Conservation (phyloP, 257 asterid genomes). For the Verbena officinalis region DNA sequence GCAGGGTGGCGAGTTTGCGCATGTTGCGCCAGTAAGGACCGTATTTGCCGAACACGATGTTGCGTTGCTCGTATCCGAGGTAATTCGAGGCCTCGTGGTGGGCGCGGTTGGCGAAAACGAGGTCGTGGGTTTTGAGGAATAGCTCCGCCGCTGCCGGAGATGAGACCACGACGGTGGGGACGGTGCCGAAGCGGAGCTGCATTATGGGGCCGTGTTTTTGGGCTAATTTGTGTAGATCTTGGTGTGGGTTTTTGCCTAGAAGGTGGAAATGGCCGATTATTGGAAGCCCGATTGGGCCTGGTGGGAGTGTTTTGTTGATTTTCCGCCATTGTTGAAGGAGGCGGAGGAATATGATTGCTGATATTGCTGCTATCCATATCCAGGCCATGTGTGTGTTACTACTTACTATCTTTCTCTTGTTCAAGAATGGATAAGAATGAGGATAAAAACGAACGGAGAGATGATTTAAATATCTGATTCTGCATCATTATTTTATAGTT, state of each 20-base stretch:
- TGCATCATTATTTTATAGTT: too few species aligned
- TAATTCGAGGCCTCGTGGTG: constrained; percentile 23
- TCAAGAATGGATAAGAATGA: too few species aligned
- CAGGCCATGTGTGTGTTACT: constrained; percentile 25
- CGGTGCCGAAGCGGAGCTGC: constrained; percentile 28
- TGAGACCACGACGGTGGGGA: constrained; percentile 35
- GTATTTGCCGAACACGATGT: constrained; percentile 27
- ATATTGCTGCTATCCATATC: constrained; percentile 16
- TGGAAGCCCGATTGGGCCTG: constrained; percentile 33
- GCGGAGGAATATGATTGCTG: constrained; percentile 2
- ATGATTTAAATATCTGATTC: too few species aligned
- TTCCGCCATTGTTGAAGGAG: constrained; percentile 8
- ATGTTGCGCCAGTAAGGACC: constrained; percentile 43
- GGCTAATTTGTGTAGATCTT: constrained; percentile 27
- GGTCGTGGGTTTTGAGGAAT: constrained; percentile 36
- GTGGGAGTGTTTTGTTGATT: constrained; percentile 21
- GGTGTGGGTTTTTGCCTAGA: constrained; percentile 29
- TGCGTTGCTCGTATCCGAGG: constrained; percentile 23
- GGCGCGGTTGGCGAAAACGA: constrained; percentile 27
- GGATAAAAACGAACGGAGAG: too few species aligned
- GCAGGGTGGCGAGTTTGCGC: constrained; percentile 33
- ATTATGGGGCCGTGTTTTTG: constrained; percentile 35
- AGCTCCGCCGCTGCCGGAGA: constrained; percentile 41
- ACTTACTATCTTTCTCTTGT: too few species aligned
- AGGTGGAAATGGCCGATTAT: constrained; percentile 40